A percentile compares a stretch with the other conserved stretches of the same genome.
Evolutionary conservation across 2,329 filamentous ascomycete species (phyloP).

Genomic region (Chaetomium globosum): DNA sequence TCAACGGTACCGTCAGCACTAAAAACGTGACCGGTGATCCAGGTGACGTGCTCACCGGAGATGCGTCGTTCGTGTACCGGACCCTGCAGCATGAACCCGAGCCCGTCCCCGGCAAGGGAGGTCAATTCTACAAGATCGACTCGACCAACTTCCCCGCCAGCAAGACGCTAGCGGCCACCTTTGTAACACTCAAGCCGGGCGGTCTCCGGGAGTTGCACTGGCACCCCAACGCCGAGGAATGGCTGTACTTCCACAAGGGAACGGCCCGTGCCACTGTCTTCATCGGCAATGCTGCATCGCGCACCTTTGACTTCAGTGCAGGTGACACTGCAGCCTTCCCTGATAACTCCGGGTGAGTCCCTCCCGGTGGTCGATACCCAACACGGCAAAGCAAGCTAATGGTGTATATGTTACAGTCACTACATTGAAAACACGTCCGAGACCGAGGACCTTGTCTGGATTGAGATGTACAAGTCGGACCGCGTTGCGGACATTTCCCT

Average conservation of each 20-base stretch:
- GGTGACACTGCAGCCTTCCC: conserved; percentile 72
- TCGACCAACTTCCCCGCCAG: conserved; percentile 67
- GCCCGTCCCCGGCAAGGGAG: conserved; percentile 62
- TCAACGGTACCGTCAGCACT: conserved; percentile 36
- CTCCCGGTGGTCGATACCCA: neutral
- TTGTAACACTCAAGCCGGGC: conserved; percentile 65
- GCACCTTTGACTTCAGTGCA: conserved; percentile 67
- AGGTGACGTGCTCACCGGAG: conserved; percentile 54
- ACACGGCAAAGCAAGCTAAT: neutral
- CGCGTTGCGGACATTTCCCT: conserved; percentile 67
- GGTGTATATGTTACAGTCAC: conserved; percentile 45
- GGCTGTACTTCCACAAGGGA: conserved; percentile 71
- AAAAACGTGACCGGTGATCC: conserved; percentile 42
- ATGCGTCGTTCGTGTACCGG: conserved; percentile 65
- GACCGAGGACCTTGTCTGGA: conserved; percentile 65
- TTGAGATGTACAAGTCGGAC: conserved; percentile 71
- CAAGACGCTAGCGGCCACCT: conserved; percentile 66
- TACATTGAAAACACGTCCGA: conserved; percentile 68
- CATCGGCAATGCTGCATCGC: conserved; percentile 57
- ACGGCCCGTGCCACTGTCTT: conserved; percentile 65
- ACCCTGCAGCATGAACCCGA: conserved; percentile 59
- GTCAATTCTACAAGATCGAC: conserved; percentile 66
- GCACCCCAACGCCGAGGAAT: conserved; percentile 58
- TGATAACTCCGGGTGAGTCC: conserved; percentile 59
- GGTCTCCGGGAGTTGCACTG: conserved; percentile 69